Conservation (phyloP, 192 early-diverging fungal genomes). For the Entomortierella parvispora region DNA sequence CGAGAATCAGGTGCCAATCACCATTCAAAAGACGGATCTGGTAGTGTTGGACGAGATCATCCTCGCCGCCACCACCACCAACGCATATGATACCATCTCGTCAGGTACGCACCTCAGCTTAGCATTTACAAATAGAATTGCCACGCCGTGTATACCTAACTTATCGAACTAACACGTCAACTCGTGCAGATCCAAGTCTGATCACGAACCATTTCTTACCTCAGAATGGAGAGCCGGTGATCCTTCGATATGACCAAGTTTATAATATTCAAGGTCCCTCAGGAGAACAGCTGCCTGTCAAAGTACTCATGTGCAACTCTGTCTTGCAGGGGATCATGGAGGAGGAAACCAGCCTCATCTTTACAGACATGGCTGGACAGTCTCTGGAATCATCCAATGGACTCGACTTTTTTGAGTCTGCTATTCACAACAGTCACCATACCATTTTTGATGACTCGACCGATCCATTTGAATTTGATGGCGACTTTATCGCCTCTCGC, state of each 20-base stretch:
- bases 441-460: constrained; percentile 37
- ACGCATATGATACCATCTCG: constrained; percentile 59
- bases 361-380: constrained; percentile 59
- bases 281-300: constrained; percentile 31
- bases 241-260: constrained; percentile 51
- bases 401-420: constrained; percentile 30
- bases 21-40: constrained; percentile 51
- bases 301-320: constrained; percentile 70
- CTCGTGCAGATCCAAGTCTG: constrained; percentile 44
- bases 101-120: constrained; percentile 4
- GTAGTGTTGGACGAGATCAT: constrained; percentile 72
- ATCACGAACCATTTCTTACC: constrained; percentile 40
- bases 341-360: constrained; percentile 62
- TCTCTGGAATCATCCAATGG: constrained; percentile 7
- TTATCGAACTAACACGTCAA: no score
- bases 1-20: constrained; percentile 31
- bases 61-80: constrained; percentile 63
- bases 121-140: neutral
- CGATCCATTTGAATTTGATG: constrained; percentile 38
- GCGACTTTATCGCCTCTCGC: constrained; percentile 37
- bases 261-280: constrained; percentile 45
- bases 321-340: constrained; percentile 73
- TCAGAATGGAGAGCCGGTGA: constrained; percentile 25
- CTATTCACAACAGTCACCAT: constrained; percentile 24
- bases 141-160: neutral